Percentiles rank a stretch among this genome's conserved stretches.
Conservation (phyloP, 305 asterid genomes). For the Solanum chacoense region DNA sequence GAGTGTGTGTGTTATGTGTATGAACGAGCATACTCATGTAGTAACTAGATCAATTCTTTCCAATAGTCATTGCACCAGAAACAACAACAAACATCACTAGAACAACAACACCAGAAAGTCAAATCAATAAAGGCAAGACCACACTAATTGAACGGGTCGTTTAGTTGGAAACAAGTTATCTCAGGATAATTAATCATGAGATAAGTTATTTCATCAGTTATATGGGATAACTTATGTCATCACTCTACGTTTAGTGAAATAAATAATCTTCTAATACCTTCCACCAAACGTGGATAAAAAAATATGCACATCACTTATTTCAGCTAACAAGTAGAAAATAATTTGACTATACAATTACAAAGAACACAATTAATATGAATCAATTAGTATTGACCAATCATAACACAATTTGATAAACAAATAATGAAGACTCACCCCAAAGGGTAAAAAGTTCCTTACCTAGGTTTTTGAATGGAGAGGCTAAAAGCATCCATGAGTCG, state of each 20-base stretch:
- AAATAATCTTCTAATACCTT: too few species aligned
- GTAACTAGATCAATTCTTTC: not conserved
- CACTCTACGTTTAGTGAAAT: too few species aligned
- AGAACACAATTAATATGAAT: not conserved
- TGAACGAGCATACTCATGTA: not conserved
- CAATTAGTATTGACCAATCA: not conserved
- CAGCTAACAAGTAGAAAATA: too few species aligned
- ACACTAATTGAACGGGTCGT: not conserved
- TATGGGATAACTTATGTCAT: not conserved
- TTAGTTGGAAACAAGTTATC: not conserved
- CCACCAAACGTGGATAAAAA: not conserved
- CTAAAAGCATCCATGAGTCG: too few species aligned
- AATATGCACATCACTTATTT: not conserved
- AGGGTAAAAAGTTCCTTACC: not conserved
- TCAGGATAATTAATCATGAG: too few species aligned
- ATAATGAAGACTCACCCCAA: not conserved
- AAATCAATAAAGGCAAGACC: not conserved
- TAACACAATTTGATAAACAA: not conserved
- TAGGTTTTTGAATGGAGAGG: too few species aligned
- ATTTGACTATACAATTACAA: not conserved
- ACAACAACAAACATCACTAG: not conserved
- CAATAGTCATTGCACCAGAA: not conserved
- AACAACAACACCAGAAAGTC: not conserved
- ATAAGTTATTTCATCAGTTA: not conserved
- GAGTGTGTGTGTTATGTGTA: too few species aligned